A percentile compares a stretch with the other conserved stretches of the same genome.
Conservation (phyloP, 495 filamentous ascomycete species). For the Aspergillus sparsus region DNA sequence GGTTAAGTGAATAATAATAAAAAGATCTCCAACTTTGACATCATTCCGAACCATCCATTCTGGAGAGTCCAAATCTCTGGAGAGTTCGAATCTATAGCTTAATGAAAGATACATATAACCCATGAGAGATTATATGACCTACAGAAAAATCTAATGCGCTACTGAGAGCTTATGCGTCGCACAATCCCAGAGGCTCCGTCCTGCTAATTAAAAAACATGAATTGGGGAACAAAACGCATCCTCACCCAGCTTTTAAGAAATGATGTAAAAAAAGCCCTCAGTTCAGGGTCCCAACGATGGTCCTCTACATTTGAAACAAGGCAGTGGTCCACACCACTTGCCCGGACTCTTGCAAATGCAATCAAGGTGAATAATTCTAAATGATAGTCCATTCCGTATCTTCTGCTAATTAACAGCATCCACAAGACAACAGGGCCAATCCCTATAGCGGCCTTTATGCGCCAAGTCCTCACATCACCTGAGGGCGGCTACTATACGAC, state of each 20-base stretch:
- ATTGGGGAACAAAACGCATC: constrained; percentile 35
- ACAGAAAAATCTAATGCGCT: neutral
- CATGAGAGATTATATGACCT: neutral
- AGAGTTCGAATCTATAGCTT: neutral
- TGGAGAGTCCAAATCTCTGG: neutral
- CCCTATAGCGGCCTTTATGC: constrained; percentile 92
- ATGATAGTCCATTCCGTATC: neutral
- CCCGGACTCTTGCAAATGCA: constrained; percentile 77
- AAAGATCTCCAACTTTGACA: neutral
- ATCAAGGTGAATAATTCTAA: constrained; percentile 60
- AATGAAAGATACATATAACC: neutral
- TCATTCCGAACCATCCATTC: neutral
- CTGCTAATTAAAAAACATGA: constrained; percentile 29
- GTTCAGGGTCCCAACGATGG: constrained; percentile 30
- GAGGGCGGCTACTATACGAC: constrained; percentile 94
- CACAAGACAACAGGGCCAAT: constrained; percentile 74
- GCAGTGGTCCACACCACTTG: constrained; percentile 88
- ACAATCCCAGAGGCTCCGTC: neutral
- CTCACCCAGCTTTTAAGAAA: constrained; percentile 34
- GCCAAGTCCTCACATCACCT: constrained; percentile 91
- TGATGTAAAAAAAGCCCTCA: constrained; percentile 25
- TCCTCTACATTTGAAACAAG: constrained; percentile 44
- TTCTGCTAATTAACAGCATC: constrained; percentile 39
- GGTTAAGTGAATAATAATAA: constrained; percentile 28
- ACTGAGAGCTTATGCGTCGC: neutral